Evolutionary conservation across 2,329 filamentous ascomycete genomes (phyloP), one percentile per base, ranked within the genome.

Genomic region (Penicillium sp.): DNA sequence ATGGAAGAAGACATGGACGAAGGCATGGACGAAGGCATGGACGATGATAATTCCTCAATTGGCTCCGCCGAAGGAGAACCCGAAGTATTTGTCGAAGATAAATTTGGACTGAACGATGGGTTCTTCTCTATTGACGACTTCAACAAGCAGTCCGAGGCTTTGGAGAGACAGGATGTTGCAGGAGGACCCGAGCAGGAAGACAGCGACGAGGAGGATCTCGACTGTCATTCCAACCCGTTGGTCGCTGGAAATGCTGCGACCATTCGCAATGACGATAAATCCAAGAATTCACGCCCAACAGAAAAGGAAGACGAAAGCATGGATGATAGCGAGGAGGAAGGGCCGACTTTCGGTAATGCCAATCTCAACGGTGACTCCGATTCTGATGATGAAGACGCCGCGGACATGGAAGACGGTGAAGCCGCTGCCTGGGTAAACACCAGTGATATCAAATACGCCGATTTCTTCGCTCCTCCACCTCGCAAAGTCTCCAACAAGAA

Each of bases 51-150:
- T 29, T 46, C 44, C 31, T 31, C 56, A 11, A 55, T 55, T 20
- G 61, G 66, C 18, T 57, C 53, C 37, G 65, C 69, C 11, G 66
- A 76, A 22, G 69, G 70, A 14, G 67, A 78, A 5, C 73, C 76
- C 1, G 81, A 82, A 47, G 82, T 83, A 38, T 87, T 88, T 57
- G 77, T 85, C 9, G 81, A 87, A 64, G 92, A 97, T 68, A 86
- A 86, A 4, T 82, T 94, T 69, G 91, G 92, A 7, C 84, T 99
- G 32, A 97, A 99, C 68, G 94, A 99, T 69, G 93, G 92, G 5
- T 99, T 99, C 78, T 99, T 99, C 77, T 96, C 91, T 16, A 93
- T 99, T 66, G 92, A 97, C 67, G 87, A 95, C 57, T 99, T 99
- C 82, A 99, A 99, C 80, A 90, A 88, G 71, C 90, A 95, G 70